Evolutionary conservation across 257 asterid genomes (phyloP).

Genomic region (Phtheirospermum japonicum): DNA sequence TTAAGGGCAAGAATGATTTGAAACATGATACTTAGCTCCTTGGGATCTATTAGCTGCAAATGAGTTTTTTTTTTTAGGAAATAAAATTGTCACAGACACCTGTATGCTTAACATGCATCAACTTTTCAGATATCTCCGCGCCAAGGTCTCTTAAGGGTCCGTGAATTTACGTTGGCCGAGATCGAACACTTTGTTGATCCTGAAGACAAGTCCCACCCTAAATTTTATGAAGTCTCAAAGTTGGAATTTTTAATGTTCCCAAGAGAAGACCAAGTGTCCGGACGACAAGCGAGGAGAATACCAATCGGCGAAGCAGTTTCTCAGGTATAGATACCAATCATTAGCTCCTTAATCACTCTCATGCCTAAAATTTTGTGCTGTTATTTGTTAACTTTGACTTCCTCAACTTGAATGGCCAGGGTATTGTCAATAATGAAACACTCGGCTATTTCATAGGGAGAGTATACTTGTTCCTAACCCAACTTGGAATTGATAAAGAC

Average conservation of each 20-base stretch:
- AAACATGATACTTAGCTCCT: neutral
- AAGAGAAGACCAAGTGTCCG: constrained; percentile 77
- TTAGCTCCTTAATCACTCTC: constrained; percentile 1
- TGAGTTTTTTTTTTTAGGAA: neutral
- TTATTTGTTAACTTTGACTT: constrained; percentile 18
- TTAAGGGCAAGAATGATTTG: neutral
- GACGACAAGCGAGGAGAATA: constrained; percentile 50
- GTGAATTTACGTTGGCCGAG: constrained; percentile 79
- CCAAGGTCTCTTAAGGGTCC: constrained; percentile 81
- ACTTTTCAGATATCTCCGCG: constrained; percentile 74
- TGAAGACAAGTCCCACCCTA: constrained; percentile 72
- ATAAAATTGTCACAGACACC: neutral
- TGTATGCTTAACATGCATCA: constrained; percentile 9
- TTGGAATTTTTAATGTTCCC: constrained; percentile 80
- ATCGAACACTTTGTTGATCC: constrained; percentile 89
- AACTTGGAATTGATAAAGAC: constrained; percentile 72
- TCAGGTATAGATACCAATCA: constrained; percentile 36
- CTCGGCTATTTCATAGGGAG: constrained; percentile 79
- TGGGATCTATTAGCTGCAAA: neutral
- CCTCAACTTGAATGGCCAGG: constrained; percentile 36
- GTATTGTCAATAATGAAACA: constrained; percentile 73
- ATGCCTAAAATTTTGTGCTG: constrained; percentile 1
- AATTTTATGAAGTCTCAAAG: constrained; percentile 55
- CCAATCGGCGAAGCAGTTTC: constrained; percentile 68
- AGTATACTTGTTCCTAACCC: constrained; percentile 71